Base-by-base conservation (phyloP, 768 basidiomycete species). In the Kwoniella sp. region DNA sequence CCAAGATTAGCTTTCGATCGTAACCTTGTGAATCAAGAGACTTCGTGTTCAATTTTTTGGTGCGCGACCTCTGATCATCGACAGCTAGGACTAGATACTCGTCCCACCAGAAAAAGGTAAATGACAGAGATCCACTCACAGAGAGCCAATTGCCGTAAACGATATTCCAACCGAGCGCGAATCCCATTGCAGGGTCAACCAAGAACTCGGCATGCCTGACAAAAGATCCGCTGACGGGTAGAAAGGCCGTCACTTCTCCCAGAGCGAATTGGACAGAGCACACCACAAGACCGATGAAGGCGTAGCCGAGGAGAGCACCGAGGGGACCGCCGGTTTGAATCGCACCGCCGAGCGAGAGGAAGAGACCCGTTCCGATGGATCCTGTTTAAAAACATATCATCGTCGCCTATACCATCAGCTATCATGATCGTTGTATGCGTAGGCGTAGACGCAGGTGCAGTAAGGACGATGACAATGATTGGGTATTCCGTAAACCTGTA, bases 261-360 rank as follows among this genome's bases (percentile, higher is more conserved):
- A 65, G 26, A 7, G 63, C 63, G 51, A 58, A 58, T 22, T 58
- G 56, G 4, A 58, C 56, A 9, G 56, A 41, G 23, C 61, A 73
- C 31, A 74, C 76, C 37, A 83, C 71, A 1, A 73, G 75, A 66
- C 86, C 82, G 70, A 84, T 78, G 74, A 83, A 76, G 66, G 82
- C 55, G 73, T 85, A 86, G 1, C 84, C 86, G 9, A 87, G 74
- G 58, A 86, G 74, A 0, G 83, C 72, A 12, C 87, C 86, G 0
- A 86, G 79, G 4, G 87, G 86, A 0, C 87, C 87, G 4, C 84
- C 86, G 29, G 82, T 82, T 0, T 83, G 81, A 25, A 87, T 82
- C 4, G 82, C 79, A 4, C 66, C 80, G 0, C 85, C 87, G 2
- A 85, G 84, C 4, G 85, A 85, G 15, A 88, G 76, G 76, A 88